Base-by-base conservation (phyloP, 2,329 filamentous ascomycete genomes). In the Graphilbum fragrans region DNA sequence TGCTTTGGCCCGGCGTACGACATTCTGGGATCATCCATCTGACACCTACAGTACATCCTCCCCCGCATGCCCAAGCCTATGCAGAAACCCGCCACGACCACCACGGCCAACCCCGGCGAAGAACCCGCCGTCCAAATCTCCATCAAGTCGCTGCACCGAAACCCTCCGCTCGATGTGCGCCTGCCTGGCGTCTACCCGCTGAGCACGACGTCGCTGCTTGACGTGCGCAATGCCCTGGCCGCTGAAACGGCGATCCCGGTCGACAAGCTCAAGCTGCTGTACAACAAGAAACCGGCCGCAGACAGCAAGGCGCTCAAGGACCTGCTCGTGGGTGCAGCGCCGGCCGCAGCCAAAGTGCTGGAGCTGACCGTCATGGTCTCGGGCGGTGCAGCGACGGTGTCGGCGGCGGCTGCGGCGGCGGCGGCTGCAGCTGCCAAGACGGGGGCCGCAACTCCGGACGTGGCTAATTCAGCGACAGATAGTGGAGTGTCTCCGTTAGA, bases 341-440 rank as follows among this genome's bases (percentile, higher is more conserved):
- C 62, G 41, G 64, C 55, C 56, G 11, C 61, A 60, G 37, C 70
- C 11, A 39, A 67, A 71, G 16, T 52, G 2, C 67, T 90, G 0
- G 87, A 94, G 58, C 80, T 96, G 47, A 77, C 77, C 2, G 73
- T 95, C 42, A 96, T 96, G 87, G 71, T 95, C 18, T 77, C 94
- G 56, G 84, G 82, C 3, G 87, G 86, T 14, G 75, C 69, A n/a
- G 51, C 64, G 32, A 57, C 46, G 1, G 56, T 50, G 31, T 55
- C 55, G n/a, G 44, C 43, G 1, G 41, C 66, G 49, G 47, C 52
- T n/a, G 53, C 43, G 10, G 58, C 62, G 38, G 65, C 57, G 27
- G 50, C 57, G 9, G 61, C 61, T 36, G n/a, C 33, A 21, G 11
- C 40, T 77, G 72, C 49, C 73, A 72, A 25, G 14, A n/a, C 39